Conservation (phyloP, 1,139 yeast genomes). For the Nematodospora anomalae region DNA sequence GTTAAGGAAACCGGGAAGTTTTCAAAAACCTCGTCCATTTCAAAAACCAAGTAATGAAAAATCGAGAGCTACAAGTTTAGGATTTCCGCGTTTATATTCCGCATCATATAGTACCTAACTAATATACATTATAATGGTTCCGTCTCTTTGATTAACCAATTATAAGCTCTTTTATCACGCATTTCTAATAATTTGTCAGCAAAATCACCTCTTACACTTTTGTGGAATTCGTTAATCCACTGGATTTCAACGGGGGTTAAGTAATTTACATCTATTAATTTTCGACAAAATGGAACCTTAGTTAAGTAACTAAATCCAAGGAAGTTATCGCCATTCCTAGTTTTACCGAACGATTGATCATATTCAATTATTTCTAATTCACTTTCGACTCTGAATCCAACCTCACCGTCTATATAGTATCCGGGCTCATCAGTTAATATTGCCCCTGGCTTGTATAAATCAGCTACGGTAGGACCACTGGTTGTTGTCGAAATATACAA, state of each 20-base stretch:
- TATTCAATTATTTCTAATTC: constrained; percentile 47
- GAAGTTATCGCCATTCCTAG: constrained; percentile 35
- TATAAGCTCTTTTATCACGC: constrained; percentile 40
- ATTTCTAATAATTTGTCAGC: constrained; percentile 33
- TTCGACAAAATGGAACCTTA: constrained; percentile 53
- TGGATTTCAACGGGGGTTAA: constrained; percentile 40
- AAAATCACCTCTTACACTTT: constrained; percentile 36
- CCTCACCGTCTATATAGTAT: constrained; percentile 50
- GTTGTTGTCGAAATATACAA: constrained; percentile 44
- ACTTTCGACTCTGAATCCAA: constrained; percentile 55
- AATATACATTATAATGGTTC: constrained; percentile 20
- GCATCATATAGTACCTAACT: constrained; percentile 21
- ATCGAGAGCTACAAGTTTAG: constrained; percentile 25
- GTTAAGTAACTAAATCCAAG: constrained; percentile 53
- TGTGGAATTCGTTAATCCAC: constrained; percentile 55
- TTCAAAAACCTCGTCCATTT: constrained; percentile 31
- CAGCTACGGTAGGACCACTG: constrained; percentile 34
- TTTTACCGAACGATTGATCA: constrained; percentile 32
- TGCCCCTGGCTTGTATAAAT: constrained; percentile 46
- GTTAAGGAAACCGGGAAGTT: constrained; percentile 54
- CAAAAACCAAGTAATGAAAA: constrained; percentile 17
- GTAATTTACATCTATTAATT: constrained; percentile 41
- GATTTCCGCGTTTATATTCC: constrained; percentile 28
- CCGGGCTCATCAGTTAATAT: constrained; percentile 60
- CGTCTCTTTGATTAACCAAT: constrained; percentile 44